A percentile compares a stretch with the other conserved stretches of the same genome.
Conservation (phyloP, 176 grass and related monocot species). For the Oryza australiensis region DNA sequence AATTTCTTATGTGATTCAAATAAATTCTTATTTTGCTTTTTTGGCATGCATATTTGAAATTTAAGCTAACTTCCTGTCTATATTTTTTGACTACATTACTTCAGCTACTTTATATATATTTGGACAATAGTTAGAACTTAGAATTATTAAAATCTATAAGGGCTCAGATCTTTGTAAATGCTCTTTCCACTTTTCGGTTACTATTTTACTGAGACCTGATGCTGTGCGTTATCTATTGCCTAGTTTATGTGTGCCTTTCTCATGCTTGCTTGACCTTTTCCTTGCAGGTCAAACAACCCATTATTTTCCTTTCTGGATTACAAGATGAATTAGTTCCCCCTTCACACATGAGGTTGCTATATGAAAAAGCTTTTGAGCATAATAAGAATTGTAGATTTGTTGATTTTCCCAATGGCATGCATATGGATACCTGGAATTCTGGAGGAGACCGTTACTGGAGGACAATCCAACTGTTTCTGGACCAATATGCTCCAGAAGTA, state of each 20-base stretch:
- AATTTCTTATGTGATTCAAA: slow-evolving; percentile 13
- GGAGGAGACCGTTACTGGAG: slow-evolving; percentile 96
- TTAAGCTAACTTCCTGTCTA: background rate
- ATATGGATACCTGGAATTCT: slow-evolving; percentile 98
- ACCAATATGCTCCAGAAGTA: slow-evolving; percentile 55
- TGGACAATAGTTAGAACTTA: slow-evolving; percentile 13
- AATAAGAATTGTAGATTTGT: slow-evolving; percentile 79
- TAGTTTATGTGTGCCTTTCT: slow-evolving; percentile 8
- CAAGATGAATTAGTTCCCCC: slow-evolving; percentile 96
- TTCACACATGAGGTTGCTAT: slow-evolving; percentile 77
- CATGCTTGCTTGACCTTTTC: slow-evolving; percentile 8
- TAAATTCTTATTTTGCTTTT: slow-evolving; percentile 1
- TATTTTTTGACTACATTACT: background rate
- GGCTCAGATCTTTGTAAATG: slow-evolving; percentile 9
- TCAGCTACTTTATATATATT: slow-evolving; percentile 6
- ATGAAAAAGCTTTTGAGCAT: slow-evolving; percentile 63
- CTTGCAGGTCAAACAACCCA: slow-evolving; percentile 79
- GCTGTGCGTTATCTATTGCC: background rate
- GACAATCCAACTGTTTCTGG: slow-evolving; percentile 78
- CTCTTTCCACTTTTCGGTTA: slow-evolving; percentile 8
- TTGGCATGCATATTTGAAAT: slow-evolving; percentile 18
- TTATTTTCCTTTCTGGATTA: slow-evolving; percentile 93
- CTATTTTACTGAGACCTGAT: slow-evolving; percentile 13
- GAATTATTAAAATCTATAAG: slow-evolving; percentile 2
- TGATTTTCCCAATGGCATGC: slow-evolving; percentile 96